Evolutionary conservation across 2,329 filamentous ascomycete genomes (phyloP), one percentile per base, ranked within the genome.

Genomic region (Mycosphaerella sp.): DNA sequence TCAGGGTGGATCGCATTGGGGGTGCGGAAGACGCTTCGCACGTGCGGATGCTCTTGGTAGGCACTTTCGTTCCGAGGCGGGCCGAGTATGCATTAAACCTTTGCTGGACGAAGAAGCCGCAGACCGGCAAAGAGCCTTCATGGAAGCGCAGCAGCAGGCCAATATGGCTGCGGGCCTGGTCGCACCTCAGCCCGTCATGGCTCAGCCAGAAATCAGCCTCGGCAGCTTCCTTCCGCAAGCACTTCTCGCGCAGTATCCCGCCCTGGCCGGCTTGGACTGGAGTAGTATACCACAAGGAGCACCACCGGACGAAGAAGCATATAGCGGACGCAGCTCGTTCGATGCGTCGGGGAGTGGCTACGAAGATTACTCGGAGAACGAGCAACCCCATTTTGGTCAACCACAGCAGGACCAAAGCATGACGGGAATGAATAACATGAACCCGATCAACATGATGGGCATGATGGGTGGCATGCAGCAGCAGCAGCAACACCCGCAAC

Each of bases 21-120:
- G 93, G 17, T 98, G 93, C 63, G 89, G 89, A 3, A 82, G 93
- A 57, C 82, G 91, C 8, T 98, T 98, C 70, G 93, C 93, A 12
- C 88, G 93, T 63, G 93, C 93, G 4, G 93, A 98, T 74, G 93
- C 93, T 4, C 78, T 98, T 1, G 93, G 93, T 2, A 64, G 69
- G 4, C 69, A 93, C 73, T 98, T 98, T 76, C 81, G 93, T 50
- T 95, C 89, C 2, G 93, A 98, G 74, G 93, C 93, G 2, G 93
- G 93, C 6, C 83, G 93, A 32, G 88, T 96, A 50, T 98, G 93
- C 68, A 98, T 98, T 73, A 95, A 95, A 64, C 91, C 93, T n/a
- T 75, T 98, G 10, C 79, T 98, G 1, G 93, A 98, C 60, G 93
- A 98, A 72, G 93, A 98, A 75, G 86, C 90, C 52, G 75, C 85